A percentile compares a stretch with the other conserved stretches of the same genome.
Conservation (phyloP, 306 rosid species). For the Cicer yamashitae region DNA sequence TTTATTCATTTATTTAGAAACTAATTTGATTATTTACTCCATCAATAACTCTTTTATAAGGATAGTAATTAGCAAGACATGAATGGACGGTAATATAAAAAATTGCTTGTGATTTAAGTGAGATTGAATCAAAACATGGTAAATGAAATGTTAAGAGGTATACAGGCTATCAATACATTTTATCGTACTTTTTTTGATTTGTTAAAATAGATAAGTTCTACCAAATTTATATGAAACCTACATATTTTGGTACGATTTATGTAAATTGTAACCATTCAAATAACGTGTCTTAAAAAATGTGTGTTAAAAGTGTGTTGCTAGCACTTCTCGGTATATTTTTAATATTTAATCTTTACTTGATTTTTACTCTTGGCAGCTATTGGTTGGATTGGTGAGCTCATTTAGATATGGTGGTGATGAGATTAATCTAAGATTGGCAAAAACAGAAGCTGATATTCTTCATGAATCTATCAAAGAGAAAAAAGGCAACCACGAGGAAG, state of each 20-base stretch:
- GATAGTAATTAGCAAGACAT: background rate
- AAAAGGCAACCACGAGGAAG: conserved; percentile 60
- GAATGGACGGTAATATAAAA: background rate
- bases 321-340: too few relatives aligned
- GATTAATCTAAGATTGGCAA: conserved; percentile 52
- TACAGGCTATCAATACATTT: too few relatives aligned
- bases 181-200: too few relatives aligned
- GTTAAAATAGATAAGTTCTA: too few relatives aligned
- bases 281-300: too few relatives aligned
- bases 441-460: conserved; percentile 69
- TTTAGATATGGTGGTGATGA: conserved; percentile 59
- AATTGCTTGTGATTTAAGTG: background rate
- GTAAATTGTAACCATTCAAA: too few relatives aligned
- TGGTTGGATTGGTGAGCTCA: conserved; percentile 61
- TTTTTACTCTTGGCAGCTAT: conserved; percentile 50
- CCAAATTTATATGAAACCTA: too few relatives aligned
- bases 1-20: background rate
- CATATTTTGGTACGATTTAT: too few relatives aligned
- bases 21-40: background rate
- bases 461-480: conserved; percentile 68
- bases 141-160: background rate
- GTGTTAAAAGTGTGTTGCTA: too few relatives aligned
- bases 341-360: conserved; percentile 7
- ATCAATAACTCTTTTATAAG: background rate
- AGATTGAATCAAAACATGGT: background rate